phyloP scores from a whole-genome alignment of 1,284 basidiomycete genomes.

The Macrocybe sp. region DNA sequence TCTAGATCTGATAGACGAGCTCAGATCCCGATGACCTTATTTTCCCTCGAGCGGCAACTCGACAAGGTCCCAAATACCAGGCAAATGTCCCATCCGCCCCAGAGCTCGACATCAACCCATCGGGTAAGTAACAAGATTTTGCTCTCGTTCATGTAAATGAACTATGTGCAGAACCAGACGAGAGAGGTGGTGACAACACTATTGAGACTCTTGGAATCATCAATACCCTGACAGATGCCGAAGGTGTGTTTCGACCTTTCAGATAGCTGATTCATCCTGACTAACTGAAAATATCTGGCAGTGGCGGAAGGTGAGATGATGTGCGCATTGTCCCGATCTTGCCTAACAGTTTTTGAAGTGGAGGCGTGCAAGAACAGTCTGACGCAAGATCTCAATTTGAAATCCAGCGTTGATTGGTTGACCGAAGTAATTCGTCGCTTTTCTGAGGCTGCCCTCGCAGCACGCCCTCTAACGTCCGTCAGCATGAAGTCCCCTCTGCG shows the following conservation, averaged over 20 bases:
- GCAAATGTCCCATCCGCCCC: slow-evolving; percentile 52
- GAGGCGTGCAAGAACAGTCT: slow-evolving; percentile 54
- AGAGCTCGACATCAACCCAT: slow-evolving; percentile 36
- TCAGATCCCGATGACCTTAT: slow-evolving; percentile 91
- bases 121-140: slow-evolving; percentile 29
- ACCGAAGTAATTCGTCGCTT: slow-evolving; percentile 67
- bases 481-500: slow-evolving; percentile 57
- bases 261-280: slow-evolving; percentile 19
- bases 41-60: slow-evolving; percentile 86
- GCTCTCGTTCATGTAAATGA: neutral
- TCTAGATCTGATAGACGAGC: slow-evolving; percentile 14
- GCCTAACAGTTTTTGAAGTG: slow-evolving; percentile 36
- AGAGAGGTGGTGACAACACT: slow-evolving; percentile 72
- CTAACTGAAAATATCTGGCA: slow-evolving; percentile 15
- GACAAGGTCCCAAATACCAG: slow-evolving; percentile 86
- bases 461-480: slow-evolving; percentile 50
- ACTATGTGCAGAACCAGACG: slow-evolving; percentile 39
- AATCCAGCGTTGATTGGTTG: slow-evolving; percentile 69
- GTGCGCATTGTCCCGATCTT: neutral
- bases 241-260: slow-evolving; percentile 41
- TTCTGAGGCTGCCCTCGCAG: slow-evolving; percentile 55
- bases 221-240: slow-evolving; percentile 53
- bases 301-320: slow-evolving; percentile 43
- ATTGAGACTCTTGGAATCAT: slow-evolving; percentile 66
- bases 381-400: slow-evolving; percentile 42